These are phyloP conservation scores for Podospora comata DNA, from an alignment of 495 filamentous ascomycete species.

Conservation along the genomic window DNA sequence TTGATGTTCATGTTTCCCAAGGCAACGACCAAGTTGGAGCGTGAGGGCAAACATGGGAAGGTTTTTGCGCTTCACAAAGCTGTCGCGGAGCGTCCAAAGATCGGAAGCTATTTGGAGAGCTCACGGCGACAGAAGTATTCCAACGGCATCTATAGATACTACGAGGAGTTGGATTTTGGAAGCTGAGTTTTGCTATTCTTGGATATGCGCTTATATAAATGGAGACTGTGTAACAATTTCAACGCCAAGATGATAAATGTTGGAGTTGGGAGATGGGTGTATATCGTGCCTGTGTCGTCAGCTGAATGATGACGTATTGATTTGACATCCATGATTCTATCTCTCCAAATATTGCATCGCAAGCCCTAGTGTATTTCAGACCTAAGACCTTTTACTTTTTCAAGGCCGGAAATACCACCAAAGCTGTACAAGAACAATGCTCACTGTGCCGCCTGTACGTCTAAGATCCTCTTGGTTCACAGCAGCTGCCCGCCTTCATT, in stretches of 20 bases:
- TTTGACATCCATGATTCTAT: slow-evolving; percentile 8
- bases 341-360: neutral
- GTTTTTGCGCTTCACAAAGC: slow-evolving; percentile 56
- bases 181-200: slow-evolving; percentile 11
- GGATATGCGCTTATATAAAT: too few relatives aligned
- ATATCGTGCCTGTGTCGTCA: neutral
- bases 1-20: slow-evolving; percentile 62
- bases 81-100: slow-evolving; percentile 50
- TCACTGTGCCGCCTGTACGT: neutral
- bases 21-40: slow-evolving; percentile 45
- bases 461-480: neutral
- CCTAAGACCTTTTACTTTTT: neutral
- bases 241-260: neutral
- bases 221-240: neutral
- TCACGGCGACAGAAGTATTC: slow-evolving; percentile 52
- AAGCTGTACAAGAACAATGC: neutral
- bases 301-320: slow-evolving; percentile 3
- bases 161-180: slow-evolving; percentile 57
- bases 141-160: slow-evolving; percentile 58
- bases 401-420: too few relatives aligned
- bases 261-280: neutral
- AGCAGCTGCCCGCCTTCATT: neutral
- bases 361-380: neutral
- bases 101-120: slow-evolving; percentile 61
- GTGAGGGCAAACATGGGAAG: slow-evolving; percentile 46